phyloP scores from a whole-genome alignment of 805 yeast genomes.

The Wickerhamomyces alni region DNA sequence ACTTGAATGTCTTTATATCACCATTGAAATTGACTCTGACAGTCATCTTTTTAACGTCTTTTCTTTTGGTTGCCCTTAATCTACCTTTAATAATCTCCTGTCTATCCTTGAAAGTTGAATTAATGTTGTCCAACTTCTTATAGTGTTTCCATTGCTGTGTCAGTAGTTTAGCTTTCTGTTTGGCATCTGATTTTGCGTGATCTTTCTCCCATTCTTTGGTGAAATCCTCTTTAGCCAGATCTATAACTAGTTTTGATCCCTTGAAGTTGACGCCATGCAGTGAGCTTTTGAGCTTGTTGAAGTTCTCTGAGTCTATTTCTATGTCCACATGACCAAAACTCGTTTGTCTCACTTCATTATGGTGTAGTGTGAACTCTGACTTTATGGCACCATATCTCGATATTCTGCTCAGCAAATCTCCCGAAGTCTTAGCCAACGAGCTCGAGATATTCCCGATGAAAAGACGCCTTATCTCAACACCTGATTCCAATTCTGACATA shows the following conservation, averaged over 20 bases:
- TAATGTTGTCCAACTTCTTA: constrained; percentile 31
- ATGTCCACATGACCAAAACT: constrained; percentile 65
- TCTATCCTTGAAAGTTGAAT: constrained; percentile 35
- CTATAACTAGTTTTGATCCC: constrained; percentile 61
- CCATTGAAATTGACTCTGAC: constrained; percentile 60
- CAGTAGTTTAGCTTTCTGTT: constrained; percentile 28
- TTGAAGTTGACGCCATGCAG: constrained; percentile 71
- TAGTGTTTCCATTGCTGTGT: constrained; percentile 33
- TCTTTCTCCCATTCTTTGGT: constrained; percentile 42
- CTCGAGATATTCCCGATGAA: constrained; percentile 68
- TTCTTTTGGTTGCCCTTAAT: constrained; percentile 49
- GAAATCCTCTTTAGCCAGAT: constrained; percentile 55
- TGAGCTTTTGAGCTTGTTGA: constrained; percentile 43
- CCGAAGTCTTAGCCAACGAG: constrained; percentile 37
- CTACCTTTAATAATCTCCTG: constrained; percentile 51
- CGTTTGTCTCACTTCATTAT: constrained; percentile 32
- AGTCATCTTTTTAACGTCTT: constrained; percentile 47
- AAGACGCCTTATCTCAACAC: constrained; percentile 28
- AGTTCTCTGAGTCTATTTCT: constrained; percentile 39
- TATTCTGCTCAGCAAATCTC: constrained; percentile 50
- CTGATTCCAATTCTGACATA: background rate
- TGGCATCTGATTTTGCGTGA: constrained; percentile 25
- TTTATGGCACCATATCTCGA: constrained; percentile 54
- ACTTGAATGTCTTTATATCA: constrained; percentile 46
- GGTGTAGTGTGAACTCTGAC: constrained; percentile 47